Evolutionary conservation across 2,329 filamentous ascomycete genomes (phyloP).

Genomic region (Sordariomycetes sp.): DNA sequence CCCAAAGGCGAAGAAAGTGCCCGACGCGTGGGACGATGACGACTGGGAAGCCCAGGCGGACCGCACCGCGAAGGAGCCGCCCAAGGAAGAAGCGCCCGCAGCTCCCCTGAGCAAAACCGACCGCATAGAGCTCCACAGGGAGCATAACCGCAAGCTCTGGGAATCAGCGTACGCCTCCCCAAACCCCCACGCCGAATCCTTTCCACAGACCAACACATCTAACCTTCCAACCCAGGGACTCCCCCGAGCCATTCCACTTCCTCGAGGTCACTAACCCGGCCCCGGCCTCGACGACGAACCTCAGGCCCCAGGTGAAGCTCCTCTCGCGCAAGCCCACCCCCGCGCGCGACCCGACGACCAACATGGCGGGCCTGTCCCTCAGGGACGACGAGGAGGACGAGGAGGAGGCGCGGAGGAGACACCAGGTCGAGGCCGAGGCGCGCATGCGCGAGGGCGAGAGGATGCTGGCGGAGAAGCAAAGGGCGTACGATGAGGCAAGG

Average conservation of each 20-base stretch:
- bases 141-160: slow-evolving; percentile 81
- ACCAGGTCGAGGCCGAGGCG: slow-evolving; percentile 62
- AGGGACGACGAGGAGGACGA: slow-evolving; percentile 56
- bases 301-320: slow-evolving; percentile 76
- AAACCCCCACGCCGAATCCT: background rate
- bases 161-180: slow-evolving; percentile 60
- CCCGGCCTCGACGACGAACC: slow-evolving; percentile 52
- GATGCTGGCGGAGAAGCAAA: slow-evolving; percentile 82
- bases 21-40: slow-evolving; percentile 82
- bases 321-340: slow-evolving; percentile 71
- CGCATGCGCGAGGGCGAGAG: slow-evolving; percentile 65
- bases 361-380: slow-evolving; percentile 31
- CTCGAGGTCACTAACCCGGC: slow-evolving; percentile 54
- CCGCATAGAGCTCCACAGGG: slow-evolving; percentile 67
- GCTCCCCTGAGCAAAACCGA: slow-evolving; percentile 59
- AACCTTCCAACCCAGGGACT: slow-evolving; percentile 43
- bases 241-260: slow-evolving; percentile 64
- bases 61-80: slow-evolving; percentile 25
- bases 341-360: slow-evolving; percentile 43
- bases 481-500: slow-evolving; percentile 77
- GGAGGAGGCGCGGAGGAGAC: slow-evolving; percentile 46
- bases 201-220: background rate
- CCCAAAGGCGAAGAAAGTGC: slow-evolving; percentile 25
- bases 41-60: slow-evolving; percentile 81
- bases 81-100: slow-evolving; percentile 18